A percentile compares a stretch with the other conserved stretches of the same genome.
Conservation (phyloP, 2,329 filamentous ascomycete species). For the Hymenoscyphus infarciens region DNA sequence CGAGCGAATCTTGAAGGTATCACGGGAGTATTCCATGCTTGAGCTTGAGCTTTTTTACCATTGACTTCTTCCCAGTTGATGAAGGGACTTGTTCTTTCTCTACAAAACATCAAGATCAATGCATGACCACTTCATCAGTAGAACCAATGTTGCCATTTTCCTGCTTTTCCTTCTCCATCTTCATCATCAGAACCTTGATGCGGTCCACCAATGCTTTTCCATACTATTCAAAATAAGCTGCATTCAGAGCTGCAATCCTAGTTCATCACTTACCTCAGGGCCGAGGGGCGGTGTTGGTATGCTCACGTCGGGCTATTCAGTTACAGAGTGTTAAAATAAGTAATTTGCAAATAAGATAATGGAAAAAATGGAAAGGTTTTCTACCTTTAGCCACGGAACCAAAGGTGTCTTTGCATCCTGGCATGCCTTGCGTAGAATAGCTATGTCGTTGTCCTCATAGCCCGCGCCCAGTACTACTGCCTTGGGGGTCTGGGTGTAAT, state of each 20-base stretch:
- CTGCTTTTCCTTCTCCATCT: not conserved
- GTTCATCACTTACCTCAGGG: not conserved
- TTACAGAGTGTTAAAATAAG: no score
- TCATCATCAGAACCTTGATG: not conserved
- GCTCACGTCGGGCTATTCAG: not conserved
- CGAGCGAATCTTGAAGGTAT: no score
- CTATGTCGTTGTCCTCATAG: not conserved
- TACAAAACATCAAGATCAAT: not conserved
- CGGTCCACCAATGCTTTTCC: not conserved
- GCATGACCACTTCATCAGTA: not conserved
- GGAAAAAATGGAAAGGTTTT: not conserved
- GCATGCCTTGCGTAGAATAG: not conserved
- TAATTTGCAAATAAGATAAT: no score
- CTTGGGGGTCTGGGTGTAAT: not conserved
- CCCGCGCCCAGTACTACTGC: not conserved
- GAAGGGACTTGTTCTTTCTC: no score
- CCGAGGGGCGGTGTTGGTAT: not conserved
- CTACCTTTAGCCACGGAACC: not conserved
- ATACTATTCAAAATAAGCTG: not conserved
- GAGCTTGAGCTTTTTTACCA: no score
- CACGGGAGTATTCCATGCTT: no score
- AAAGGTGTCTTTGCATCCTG: not conserved
- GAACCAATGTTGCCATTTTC: not conserved
- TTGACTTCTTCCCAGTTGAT: no score
- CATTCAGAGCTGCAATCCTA: not conserved